Conservation (phyloP, 805 yeast genomes). For the Yarrowia phangngaensis region DNA sequence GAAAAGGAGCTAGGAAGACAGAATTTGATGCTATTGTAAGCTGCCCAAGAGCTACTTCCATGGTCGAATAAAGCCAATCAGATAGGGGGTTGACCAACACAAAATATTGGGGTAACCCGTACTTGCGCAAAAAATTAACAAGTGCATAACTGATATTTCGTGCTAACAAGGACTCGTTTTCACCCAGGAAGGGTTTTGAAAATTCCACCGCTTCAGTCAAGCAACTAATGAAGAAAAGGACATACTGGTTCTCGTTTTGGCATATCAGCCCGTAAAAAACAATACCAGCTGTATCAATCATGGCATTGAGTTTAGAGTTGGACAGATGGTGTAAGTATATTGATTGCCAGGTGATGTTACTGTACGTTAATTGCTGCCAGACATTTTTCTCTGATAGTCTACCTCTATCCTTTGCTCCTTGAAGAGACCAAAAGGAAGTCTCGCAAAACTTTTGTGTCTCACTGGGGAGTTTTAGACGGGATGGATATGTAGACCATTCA, state of each 20-base stretch:
- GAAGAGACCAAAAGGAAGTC: background rate
- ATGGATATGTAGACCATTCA: slow-evolving; percentile 7
- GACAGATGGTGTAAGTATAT: background rate
- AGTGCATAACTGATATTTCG: background rate
- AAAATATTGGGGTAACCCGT: slow-evolving; percentile 3
- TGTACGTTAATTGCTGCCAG: slow-evolving; percentile 4
- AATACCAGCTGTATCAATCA: background rate
- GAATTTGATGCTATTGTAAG: background rate
- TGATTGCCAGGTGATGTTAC: background rate
- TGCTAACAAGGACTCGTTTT: background rate
- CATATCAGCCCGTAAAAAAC: background rate
- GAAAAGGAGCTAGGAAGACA: background rate
- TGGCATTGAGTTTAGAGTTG: background rate
- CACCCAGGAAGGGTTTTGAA: background rate
- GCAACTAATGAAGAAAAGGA: background rate
- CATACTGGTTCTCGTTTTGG: background rate
- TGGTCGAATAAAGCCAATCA: background rate
- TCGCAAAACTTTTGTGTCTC: background rate
- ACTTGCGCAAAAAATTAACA: background rate
- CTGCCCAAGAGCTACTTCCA: background rate
- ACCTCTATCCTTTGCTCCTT: background rate
- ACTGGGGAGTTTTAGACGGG: no score
- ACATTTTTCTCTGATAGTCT: background rate
- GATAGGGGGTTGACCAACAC: slow-evolving; percentile 1
- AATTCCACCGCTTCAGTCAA: slow-evolving; percentile 2